phyloP scores from a whole-genome alignment of 371 early-diverging fungal genomes.

The Neoconidiobolus thromboides region DNA sequence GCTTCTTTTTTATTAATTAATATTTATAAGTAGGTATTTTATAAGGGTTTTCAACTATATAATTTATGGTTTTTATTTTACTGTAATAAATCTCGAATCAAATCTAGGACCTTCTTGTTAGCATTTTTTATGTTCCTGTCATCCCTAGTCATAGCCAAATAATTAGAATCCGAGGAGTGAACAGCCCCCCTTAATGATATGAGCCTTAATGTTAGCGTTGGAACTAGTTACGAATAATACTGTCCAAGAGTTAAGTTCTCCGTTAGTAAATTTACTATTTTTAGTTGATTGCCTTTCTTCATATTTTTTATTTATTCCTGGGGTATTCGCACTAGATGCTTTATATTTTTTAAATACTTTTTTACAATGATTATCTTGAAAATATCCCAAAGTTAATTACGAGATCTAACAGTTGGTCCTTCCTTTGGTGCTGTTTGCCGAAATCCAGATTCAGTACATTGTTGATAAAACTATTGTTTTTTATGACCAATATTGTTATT shows the following conservation, averaged over 20 bases:
- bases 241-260: conserved; percentile 4
- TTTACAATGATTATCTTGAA: not conserved
- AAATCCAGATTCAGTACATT: conserved; percentile 5
- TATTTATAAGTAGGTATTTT: too few relatives aligned
- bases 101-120: too few relatives aligned
- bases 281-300: not conserved
- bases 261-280: conserved; percentile 5
- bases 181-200: too few relatives aligned
- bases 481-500: not conserved
- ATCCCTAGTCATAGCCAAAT: too few relatives aligned
- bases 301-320: not conserved
- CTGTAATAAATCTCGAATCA: too few relatives aligned
- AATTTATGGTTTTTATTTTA: too few relatives aligned
- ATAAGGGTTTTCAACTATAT: too few relatives aligned
- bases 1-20: too few relatives aligned
- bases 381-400: not conserved
- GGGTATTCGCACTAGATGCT: not conserved
- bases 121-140: too few relatives aligned
- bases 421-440: conserved; percentile 8
- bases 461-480: conserved; percentile 4
- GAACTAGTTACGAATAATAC: not conserved
- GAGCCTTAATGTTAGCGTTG: too few relatives aligned
- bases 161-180: too few relatives aligned
- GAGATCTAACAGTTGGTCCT: not conserved
- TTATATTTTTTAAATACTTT: not conserved